A percentile compares a stretch with the other conserved stretches of the same genome.
Conservation (phyloP, 1,284 basidiomycete species). For the Trametes hirsuta region DNA sequence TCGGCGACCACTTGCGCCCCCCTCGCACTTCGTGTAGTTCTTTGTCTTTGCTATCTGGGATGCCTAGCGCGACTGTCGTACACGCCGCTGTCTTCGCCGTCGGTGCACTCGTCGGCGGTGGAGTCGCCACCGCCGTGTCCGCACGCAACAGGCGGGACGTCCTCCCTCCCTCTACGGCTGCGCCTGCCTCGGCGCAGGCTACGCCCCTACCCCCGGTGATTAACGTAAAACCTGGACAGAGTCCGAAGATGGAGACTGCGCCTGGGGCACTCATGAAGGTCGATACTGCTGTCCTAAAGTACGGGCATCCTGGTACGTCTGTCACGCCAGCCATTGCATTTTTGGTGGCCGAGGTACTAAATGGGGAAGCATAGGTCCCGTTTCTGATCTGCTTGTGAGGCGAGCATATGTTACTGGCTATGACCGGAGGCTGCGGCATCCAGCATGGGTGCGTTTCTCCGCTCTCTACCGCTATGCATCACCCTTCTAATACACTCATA, state of each 20-base stretch:
- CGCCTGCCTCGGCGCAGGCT: conserved; percentile 7
- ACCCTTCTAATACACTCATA: conserved; percentile 33
- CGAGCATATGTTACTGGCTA: conserved; percentile 90
- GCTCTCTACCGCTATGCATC: not conserved
- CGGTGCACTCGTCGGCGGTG: conserved; percentile 71
- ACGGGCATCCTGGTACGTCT: conserved; percentile 73
- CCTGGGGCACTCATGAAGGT: conserved; percentile 24
- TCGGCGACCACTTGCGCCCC: not conserved
- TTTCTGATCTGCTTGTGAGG: conserved; percentile 79
- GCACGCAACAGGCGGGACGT: conserved; percentile 19
- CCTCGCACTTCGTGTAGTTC: not conserved
- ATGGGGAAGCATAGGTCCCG: conserved; percentile 61
- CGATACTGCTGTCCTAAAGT: conserved; percentile 55
- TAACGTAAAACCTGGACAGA: conserved; percentile 28
- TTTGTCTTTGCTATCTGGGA: conserved; percentile 16
- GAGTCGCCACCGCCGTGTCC: conserved; percentile 53
- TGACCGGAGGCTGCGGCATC: conserved; percentile 89
- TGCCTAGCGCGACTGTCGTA: conserved; percentile 51
- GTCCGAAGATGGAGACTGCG: conserved; percentile 29
- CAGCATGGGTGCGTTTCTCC: conserved; percentile 76
- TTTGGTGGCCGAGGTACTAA: conserved; percentile 4
- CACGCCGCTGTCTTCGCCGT: conserved; percentile 75
- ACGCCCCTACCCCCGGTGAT: conserved; percentile 25
- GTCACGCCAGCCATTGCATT: not conserved
- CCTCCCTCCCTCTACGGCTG: conserved; percentile 6